phyloP scores from a whole-genome alignment of 257 asterid species.

The Primulina huaijiensis region DNA sequence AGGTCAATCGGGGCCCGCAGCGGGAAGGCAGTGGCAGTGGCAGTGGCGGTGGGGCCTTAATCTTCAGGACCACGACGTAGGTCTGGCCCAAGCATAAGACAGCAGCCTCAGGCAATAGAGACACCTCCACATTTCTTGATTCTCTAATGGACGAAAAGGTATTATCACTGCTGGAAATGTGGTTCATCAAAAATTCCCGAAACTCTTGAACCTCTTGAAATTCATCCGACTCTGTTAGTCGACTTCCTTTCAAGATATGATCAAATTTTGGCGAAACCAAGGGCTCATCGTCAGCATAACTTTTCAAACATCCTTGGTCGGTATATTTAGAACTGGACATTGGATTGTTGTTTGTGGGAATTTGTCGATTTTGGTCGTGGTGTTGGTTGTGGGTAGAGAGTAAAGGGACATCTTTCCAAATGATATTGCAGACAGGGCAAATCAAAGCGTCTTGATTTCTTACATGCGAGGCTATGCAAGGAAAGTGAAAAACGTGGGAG shows the following conservation, averaged over 20 bases:
- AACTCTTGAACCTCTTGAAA: conserved; percentile 54
- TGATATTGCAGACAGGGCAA: conserved; percentile 37
- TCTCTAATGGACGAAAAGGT: conserved; percentile 9
- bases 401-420: conserved; percentile 76
- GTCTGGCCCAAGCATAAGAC: conserved; percentile 59
- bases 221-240: conserved; percentile 21
- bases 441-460: too few species aligned
- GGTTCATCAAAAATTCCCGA: conserved; percentile 69
- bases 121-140: conserved; percentile 46
- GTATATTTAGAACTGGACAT: neutral
- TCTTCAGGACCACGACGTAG: conserved; percentile 61
- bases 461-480: too few species aligned
- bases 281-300: conserved; percentile 72
- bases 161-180: conserved; percentile 49
- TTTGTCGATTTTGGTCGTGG: too few species aligned
- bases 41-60: conserved; percentile 53
- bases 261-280: conserved; percentile 51
- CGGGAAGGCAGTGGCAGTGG: conserved; percentile 24
- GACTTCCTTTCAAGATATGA: conserved; percentile 25
- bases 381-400: conserved; percentile 44
- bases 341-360: conserved; percentile 6
- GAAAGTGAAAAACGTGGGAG: too few species aligned
- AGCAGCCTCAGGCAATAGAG: conserved; percentile 67
- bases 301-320: too few species aligned
- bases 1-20: conserved; percentile 84